Percentiles rank a stretch among this genome's conserved stretches.
phyloP scores from a whole-genome alignment of 345 rosid genomes.

The Salix viminalis region DNA sequence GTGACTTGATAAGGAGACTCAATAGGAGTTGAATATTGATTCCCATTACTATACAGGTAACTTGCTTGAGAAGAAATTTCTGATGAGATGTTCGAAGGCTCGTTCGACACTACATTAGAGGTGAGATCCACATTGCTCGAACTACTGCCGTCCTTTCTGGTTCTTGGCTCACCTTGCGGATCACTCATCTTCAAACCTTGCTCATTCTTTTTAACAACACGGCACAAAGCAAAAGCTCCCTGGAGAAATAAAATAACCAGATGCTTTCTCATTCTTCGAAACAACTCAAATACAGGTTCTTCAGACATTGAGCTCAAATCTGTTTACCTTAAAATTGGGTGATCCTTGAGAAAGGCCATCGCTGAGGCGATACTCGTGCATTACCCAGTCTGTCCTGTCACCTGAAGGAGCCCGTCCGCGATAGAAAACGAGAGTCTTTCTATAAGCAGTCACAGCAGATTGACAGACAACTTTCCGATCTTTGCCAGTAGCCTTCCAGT shows the following conservation, averaged over 20 bases:
- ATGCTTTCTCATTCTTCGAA: neutral
- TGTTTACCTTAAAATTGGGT: conserved; percentile 46
- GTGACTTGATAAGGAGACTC: conserved; percentile 40
- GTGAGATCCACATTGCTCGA: conserved; percentile 35
- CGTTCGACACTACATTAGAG: conserved; percentile 35
- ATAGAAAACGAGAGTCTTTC: conserved; percentile 84
- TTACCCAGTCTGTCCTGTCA: conserved; percentile 66
- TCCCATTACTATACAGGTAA: conserved; percentile 25
- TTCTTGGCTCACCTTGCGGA: conserved; percentile 25
- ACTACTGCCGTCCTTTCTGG: conserved; percentile 29
- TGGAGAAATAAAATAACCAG: conserved; percentile 11
- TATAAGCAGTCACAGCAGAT: conserved; percentile 42
- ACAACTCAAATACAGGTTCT: neutral
- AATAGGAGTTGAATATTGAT: conserved; percentile 41
- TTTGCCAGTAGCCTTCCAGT: conserved; percentile 96
- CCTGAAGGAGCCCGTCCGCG: conserved; percentile 78
- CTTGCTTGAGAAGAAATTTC: conserved; percentile 45
- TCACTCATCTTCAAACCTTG: conserved; percentile 40
- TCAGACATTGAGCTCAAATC: neutral
- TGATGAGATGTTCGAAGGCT: conserved; percentile 30
- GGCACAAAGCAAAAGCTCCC: conserved; percentile 86
- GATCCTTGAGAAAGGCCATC: conserved; percentile 54
- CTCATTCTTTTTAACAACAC: conserved; percentile 62
- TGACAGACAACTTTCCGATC: conserved; percentile 65
- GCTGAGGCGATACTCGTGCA: conserved; percentile 82